These are phyloP conservation scores for Globisporangium alternatum DNA, from an alignment of 352 stramenopile genomes.

Conservation along the genomic window DNA sequence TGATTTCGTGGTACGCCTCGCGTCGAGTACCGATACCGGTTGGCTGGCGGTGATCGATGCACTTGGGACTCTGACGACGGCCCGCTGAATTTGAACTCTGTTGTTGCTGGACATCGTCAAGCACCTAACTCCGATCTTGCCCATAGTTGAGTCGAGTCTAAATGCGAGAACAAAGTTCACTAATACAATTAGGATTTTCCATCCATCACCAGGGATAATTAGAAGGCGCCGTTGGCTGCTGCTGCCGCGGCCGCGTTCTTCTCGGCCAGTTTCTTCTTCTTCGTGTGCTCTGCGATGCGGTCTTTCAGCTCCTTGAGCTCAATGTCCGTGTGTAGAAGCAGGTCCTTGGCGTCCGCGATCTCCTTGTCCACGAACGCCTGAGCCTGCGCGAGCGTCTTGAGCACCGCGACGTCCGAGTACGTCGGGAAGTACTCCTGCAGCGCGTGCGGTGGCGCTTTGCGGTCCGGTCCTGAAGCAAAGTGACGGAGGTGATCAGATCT, in stretches of 20 bases:
- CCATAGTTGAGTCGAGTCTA: no score
- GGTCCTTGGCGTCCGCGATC: conserved; percentile 66
- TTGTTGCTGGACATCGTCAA: no score
- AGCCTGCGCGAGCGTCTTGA: conserved; percentile 81
- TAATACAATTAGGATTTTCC: background rate
- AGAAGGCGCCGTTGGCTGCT: background rate
- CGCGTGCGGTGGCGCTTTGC: conserved; percentile 53
- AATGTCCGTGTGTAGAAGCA: conserved; percentile 59
- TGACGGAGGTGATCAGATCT: background rate
- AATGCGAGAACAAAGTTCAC: no score
- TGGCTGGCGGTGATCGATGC: no score
- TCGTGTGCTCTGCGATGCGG: conserved; percentile 69
- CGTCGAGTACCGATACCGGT: no score
- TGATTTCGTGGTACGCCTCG: no score
- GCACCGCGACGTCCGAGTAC: conserved; percentile 89
- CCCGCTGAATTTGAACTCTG: no score
- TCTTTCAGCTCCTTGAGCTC: conserved; percentile 77
- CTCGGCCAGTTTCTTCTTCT: conserved; percentile 69
- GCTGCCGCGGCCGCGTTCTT: conserved; percentile 35
- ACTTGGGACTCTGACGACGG: no score
- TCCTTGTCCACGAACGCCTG: conserved; percentile 81
- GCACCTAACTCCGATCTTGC: no score
- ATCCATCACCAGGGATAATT: background rate
- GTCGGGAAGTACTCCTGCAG: conserved; percentile 83
- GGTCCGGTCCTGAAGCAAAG: conserved; percentile 42